Evolutionary conservation across 257 asterid genomes (phyloP), one percentile per base, ranked within the genome.

Genomic region (Oldenlandia corymbosa): DNA sequence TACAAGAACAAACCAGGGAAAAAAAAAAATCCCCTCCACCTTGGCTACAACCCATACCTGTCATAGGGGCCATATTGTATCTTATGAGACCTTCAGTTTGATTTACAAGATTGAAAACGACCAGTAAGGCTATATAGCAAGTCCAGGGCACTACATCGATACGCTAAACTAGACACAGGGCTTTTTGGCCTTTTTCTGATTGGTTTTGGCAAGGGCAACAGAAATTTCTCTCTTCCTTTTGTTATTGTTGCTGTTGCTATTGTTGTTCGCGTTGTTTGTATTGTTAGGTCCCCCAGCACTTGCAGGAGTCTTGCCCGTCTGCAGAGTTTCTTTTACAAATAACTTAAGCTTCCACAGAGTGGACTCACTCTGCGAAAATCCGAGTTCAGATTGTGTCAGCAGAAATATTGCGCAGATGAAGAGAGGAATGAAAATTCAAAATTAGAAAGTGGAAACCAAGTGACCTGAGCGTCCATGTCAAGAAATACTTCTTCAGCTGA

Each of bases 381-480:
- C 17, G 16, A 58, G 64, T 21, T 18, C 16, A 0, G 14, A 41
- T 51, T 37, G 36, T 53, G 26, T 47, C 17, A 52, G 55, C 47
- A 39, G 46, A 34, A 59, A 39, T 30, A 45, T 17, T 32, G 39
- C 37, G 36, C 14, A 26, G 11, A 49, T n/a, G 42, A 49, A 54
- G 37, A n/a, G n/a, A n/a, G 61, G 27, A 60, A 8, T 64, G 10
- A 65, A 27, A 34, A 4, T 3, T 34, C 39, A 34, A 53, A n/a
- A 24, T n/a, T n/a, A n/a, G 43, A 1, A 24, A 17, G 23, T 14
- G 52, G 5, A 53, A 28, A 17, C 30, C 28, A 49, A 24, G 26
- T 17, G 31, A 91, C 98, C 98, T 84, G 98, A 52, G 82, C 81
- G 24, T 87, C 95, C 57, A 91, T 86, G 82, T 88, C 85, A 21